Percentiles rank a stretch among this genome's conserved stretches.
These are phyloP conservation scores for Alternaria angustiovoidea DNA, from an alignment of 2,329 filamentous ascomycete genomes.

Conservation along the genomic window DNA sequence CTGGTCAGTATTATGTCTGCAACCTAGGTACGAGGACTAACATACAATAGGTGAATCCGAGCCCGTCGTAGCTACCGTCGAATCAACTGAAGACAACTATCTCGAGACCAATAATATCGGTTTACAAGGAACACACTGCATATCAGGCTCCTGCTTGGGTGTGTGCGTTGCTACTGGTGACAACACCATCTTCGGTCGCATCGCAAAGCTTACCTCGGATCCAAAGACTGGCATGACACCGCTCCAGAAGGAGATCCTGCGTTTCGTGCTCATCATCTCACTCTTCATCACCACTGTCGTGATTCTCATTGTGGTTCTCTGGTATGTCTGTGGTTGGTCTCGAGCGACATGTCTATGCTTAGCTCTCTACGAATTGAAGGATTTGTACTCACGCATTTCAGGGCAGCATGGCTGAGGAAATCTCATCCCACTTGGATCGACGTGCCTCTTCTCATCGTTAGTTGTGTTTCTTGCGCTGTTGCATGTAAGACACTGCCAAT, in stretches of 20 bases:
- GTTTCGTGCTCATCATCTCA: conserved; percentile 76
- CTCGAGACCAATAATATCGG: conserved; percentile 80
- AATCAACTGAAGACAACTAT: conserved; percentile 73
- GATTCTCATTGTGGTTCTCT: conserved; percentile 69
- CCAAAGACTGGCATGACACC: conserved; percentile 73
- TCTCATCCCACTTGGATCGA: conserved; percentile 75
- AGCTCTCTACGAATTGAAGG: neutral
- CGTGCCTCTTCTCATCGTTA: conserved; percentile 75
- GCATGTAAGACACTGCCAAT: conserved; percentile 17
- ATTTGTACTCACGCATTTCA: conserved; percentile 40
- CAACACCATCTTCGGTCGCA: conserved; percentile 76
- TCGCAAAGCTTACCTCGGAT: conserved; percentile 75
- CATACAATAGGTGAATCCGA: conserved; percentile 66
- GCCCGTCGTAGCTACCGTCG: conserved; percentile 68
- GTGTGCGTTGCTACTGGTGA: conserved; percentile 77
- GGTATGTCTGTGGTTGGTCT: conserved; percentile 54
- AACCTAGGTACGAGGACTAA: conserved; percentile 13
- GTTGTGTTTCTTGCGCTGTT: conserved; percentile 70
- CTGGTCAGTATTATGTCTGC: conserved; percentile 55
- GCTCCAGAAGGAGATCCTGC: conserved; percentile 74
- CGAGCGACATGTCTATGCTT: conserved; percentile 5
- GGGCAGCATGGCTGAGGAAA: conserved; percentile 74
- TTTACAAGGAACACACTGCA: conserved; percentile 80
- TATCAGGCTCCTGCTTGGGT: conserved; percentile 71
- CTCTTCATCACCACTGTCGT: conserved; percentile 73